Conservation (phyloP, 2,329 filamentous ascomycete species). For the Periglandula ipomoeae region DNA sequence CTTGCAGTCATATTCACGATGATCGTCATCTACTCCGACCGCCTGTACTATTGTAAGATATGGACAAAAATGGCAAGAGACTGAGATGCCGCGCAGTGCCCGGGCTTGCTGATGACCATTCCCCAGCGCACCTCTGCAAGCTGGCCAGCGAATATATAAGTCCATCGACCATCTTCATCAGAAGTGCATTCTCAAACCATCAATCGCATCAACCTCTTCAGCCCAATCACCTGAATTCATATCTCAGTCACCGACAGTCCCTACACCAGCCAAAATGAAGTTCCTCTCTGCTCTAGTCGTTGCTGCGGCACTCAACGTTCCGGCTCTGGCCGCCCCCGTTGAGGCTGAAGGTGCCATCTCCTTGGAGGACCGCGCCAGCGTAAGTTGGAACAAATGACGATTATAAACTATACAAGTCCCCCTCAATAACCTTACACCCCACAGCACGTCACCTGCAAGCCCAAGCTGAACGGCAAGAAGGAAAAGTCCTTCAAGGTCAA, state of each 20-base stretch:
- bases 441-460: neutral
- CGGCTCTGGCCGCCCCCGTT: neutral
- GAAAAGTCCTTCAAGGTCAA: conserved; percentile 2
- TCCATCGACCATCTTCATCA: too few relatives aligned
- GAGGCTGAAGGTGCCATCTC: neutral
- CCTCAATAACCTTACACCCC: neutral
- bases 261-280: conserved; percentile 4
- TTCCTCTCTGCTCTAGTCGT: neutral
- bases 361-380: neutral
- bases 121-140: too few relatives aligned
- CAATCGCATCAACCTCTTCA: too few relatives aligned
- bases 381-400: neutral
- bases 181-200: too few relatives aligned
- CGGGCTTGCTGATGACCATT: too few relatives aligned
- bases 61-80: too few relatives aligned
- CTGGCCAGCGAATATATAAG: too few relatives aligned
- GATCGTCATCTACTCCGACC: too few relatives aligned
- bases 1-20: too few relatives aligned
- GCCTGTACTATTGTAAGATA: too few relatives aligned
- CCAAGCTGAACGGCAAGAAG: conserved; percentile 1
- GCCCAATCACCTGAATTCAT: neutral
- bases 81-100: too few relatives aligned
- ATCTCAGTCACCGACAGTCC: neutral
- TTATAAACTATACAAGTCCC: neutral
- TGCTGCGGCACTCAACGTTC: neutral